phyloP scores from a whole-genome alignment of 2,329 filamentous ascomycete species.

The Paramyrothecium sp. region DNA sequence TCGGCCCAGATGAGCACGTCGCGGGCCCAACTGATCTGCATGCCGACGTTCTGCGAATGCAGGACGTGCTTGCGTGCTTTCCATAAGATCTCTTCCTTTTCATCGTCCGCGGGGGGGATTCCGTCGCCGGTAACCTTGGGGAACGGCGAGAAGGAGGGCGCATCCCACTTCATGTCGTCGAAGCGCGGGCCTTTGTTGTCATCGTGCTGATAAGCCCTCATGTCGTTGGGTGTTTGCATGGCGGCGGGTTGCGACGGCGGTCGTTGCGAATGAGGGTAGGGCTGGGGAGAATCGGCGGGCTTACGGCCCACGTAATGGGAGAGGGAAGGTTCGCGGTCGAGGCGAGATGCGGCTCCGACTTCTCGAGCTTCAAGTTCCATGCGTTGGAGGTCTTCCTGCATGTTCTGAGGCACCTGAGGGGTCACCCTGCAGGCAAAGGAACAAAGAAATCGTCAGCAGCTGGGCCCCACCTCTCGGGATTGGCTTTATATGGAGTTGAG shows the following conservation, averaged over 20 bases:
- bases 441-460: constrained; percentile 31
- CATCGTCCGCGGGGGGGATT: constrained; percentile 89
- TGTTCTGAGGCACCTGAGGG: constrained; percentile 93
- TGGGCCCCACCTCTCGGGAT: constrained; percentile 24
- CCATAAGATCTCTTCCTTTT: constrained; percentile 88
- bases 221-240: constrained; percentile 34
- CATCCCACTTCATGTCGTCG: constrained; percentile 47
- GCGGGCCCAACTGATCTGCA: constrained; percentile 95
- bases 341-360: constrained; percentile 28
- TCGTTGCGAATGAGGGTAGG: constrained; percentile 10
- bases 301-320: constrained; percentile 34
- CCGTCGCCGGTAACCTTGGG: constrained; percentile 84
- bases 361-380: constrained; percentile 75
- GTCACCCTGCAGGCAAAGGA: constrained; percentile 65
- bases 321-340: constrained; percentile 42
- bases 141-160: constrained; percentile 87
- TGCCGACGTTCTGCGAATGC: constrained; percentile 90
- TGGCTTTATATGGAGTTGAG: constrained; percentile 4
- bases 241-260: constrained; percentile 26
- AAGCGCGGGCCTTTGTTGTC: constrained; percentile 33
- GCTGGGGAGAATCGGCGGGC: constrained; percentile 8
- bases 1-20: constrained; percentile 90
- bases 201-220: constrained; percentile 34
- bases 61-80: constrained; percentile 80
- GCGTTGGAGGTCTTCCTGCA: constrained; percentile 90